Evolutionary conservation across 2,329 filamentous ascomycete species (phyloP), one percentile per base, ranked within the genome.

Genomic region (Capronia coronata): DNA sequence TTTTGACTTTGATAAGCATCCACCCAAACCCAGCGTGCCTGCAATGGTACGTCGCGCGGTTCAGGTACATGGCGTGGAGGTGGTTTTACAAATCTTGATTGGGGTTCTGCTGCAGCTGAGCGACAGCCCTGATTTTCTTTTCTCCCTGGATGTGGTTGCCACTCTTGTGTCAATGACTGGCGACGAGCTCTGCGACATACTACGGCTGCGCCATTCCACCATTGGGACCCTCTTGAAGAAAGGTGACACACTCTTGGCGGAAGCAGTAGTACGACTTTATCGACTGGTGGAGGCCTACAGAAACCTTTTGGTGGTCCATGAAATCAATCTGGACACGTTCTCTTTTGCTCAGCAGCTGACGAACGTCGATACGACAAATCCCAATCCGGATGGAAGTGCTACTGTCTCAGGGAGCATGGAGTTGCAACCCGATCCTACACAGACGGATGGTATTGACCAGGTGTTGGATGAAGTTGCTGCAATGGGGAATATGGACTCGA

Each of bases 1-100:
- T 13, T 10, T 43, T 8, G 38, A 44, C 16, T 19, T 35, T 22
- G 47, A 39, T n/a, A 32, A 32, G 69, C 74, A 2, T 65, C 80
- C 7, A 68, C 76, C 75, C 0, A 76, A 78, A 55, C 71, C 71
- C n/a, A 72, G 77, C 54, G 59, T 82, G 13, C 66, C 75, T 9
- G 38, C 46, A 5, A 39, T 56, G 21, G 25, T 54, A 14, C 29
- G 34, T 6, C 61, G 63, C 1, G 67, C 67, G 0, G 61, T 73
- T 30, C 63, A 63, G 4, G 64, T 72, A n/a, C 63, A 70, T 2
- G 71, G 72, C 6, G 60, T 70, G 1, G 55, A 64, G 7, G 61
- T 64, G 16, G 64, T 73, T 0, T 59, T 75, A 1, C 54, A 55
- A 2, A 59, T 62, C 5, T 48, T 74, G 7, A 53, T 73, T 25